Evolutionary conservation across 2,329 filamentous ascomycete genomes (phyloP).

Genomic region (Talaromyces sp.): DNA sequence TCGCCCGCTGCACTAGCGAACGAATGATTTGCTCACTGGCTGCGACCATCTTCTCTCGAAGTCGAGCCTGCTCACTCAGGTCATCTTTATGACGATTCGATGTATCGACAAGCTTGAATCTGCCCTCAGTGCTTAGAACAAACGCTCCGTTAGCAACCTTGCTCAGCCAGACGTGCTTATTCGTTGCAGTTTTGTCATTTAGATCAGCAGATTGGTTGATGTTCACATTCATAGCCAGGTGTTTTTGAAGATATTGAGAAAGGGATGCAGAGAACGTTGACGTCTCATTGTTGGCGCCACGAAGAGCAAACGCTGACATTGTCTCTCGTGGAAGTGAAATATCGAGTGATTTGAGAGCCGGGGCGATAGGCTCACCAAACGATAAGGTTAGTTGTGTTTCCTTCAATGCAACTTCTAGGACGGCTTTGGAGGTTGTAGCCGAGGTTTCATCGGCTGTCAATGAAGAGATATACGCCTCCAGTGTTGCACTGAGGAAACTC

Average conservation of each 20-base stretch:
- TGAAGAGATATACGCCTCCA: slow-evolving; percentile 34
- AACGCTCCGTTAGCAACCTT: slow-evolving; percentile 35
- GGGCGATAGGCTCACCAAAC: slow-evolving; percentile 29
- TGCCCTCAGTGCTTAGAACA: slow-evolving; percentile 32
- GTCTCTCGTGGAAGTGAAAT: slow-evolving; percentile 27
- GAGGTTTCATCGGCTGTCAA: slow-evolving; percentile 8
- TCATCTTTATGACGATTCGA: background rate
- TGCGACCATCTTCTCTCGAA: slow-evolving; percentile 15
- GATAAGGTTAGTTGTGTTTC: slow-evolving; percentile 36
- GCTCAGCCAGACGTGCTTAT: slow-evolving; percentile 27
- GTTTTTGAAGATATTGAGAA: slow-evolving; percentile 28
- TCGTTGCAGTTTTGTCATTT: background rate
- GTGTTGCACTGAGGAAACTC: slow-evolving; percentile 36
- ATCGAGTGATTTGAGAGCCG: slow-evolving; percentile 28
- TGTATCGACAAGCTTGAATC: slow-evolving; percentile 31
- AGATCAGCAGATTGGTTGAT: slow-evolving; percentile 14
- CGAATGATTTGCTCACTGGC: slow-evolving; percentile 28
- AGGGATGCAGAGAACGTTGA: slow-evolving; percentile 22
- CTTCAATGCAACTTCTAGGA: slow-evolving; percentile 27
- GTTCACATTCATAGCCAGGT: slow-evolving; percentile 36
- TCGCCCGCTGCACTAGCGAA: slow-evolving; percentile 24
- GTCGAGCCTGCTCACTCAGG: background rate
- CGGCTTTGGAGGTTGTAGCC: slow-evolving; percentile 3
- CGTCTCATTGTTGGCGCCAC: slow-evolving; percentile 11
- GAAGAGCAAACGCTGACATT: slow-evolving; percentile 17